These are phyloP conservation scores for Salix dunnii DNA, from an alignment of 345 rosid species.

Conservation along the genomic window DNA sequence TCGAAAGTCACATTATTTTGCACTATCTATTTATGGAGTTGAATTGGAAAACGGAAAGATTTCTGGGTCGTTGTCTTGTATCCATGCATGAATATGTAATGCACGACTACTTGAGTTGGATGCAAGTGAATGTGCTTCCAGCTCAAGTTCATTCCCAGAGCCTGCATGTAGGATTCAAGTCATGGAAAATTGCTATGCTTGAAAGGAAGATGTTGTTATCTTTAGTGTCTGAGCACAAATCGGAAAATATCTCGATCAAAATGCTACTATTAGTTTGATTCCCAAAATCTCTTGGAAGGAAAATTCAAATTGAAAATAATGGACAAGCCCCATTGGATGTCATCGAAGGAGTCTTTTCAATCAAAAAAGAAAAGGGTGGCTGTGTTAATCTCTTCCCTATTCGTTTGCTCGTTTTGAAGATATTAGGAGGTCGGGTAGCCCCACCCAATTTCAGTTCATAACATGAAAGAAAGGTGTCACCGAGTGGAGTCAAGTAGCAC, in stretches of 20 bases:
- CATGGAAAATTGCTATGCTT: background rate
- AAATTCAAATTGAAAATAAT: too few relatives aligned
- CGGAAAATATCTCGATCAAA: background rate
- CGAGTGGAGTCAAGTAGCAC: too few relatives aligned
- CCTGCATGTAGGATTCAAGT: background rate
- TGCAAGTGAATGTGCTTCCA: background rate
- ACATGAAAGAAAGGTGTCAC: too few relatives aligned
- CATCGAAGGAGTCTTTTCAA: too few relatives aligned
- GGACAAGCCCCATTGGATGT: too few relatives aligned
- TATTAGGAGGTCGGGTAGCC: too few relatives aligned
- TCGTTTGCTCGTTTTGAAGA: too few relatives aligned
- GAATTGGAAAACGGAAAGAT: background rate
- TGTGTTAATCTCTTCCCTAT: too few relatives aligned
- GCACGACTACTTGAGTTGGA: background rate
- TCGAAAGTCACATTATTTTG: background rate
- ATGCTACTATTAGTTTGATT: too few relatives aligned
- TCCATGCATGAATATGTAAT: background rate
- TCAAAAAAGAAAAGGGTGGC: too few relatives aligned
- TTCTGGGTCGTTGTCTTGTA: background rate
- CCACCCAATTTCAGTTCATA: too few relatives aligned
- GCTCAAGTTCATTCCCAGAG: background rate
- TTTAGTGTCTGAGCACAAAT: background rate
- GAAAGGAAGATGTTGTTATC: background rate
- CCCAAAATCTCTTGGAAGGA: background rate
- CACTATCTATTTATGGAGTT: background rate